Evolutionary conservation across 1,284 basidiomycete species (phyloP), one percentile per base, ranked within the genome.

Genomic region (Malassezia dermatis): DNA sequence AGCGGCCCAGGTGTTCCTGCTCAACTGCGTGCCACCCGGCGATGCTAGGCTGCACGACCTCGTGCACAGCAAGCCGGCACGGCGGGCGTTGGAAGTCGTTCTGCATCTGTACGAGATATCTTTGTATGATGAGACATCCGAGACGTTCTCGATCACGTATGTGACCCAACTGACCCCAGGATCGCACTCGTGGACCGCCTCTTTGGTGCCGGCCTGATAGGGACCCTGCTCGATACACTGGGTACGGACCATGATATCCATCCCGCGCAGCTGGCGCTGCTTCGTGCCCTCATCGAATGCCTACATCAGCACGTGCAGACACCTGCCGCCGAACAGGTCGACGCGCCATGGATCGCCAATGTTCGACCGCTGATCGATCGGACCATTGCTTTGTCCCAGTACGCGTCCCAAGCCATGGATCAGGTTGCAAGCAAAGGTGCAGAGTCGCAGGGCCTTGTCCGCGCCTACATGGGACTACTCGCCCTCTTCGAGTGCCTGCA

Each of bases 391-490:
- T 30, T 57, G 12, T 32, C 40, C 10, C 5, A 26, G 5, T 24
- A 50, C 13, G 35, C 49, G 4, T 23, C 37, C 1, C 15, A 28
- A 0, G 30, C 24, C 4, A 51, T 57, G 49, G 11, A 32, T n/a
- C 42, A 48, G 21, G 32, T 48, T 8, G 54, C 43, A 21, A 23
- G 15, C 19, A 23, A 26, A 4, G 37, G 17, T 7, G 43, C 17
- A 3, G 44, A 57, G 13, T n/a, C 46, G 5, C 32, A 34, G 21
- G 44, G 37, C n/a, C 31, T 57, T 26, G 31, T 57, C 11, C 55
- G 55, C 17, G 49, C 50, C 15, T 45, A 57, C 32, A 42, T 57
- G 43, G 51, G 46, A 15, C 50, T 57, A 1, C 40, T 57, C 11
- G 55, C 49, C n/a, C n/a, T 52, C 21, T 34, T 57, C 4, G 23